Evolutionary conservation across 2,329 filamentous ascomycete species (phyloP).

Genomic region (Leptoxyphium fumago): DNA sequence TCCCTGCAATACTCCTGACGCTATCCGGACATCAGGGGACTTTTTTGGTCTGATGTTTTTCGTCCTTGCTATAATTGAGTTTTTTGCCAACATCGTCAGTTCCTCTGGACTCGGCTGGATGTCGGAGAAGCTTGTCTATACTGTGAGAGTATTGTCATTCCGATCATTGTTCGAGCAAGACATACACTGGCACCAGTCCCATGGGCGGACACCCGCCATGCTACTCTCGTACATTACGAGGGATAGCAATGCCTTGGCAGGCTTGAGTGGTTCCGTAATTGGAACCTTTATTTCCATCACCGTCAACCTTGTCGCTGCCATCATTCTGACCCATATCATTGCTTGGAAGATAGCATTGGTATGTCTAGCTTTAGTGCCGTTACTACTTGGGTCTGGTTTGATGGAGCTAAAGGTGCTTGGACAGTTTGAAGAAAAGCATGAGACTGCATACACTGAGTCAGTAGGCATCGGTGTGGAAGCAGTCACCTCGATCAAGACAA

Average conservation of each 20-base stretch:
- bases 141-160: too few relatives aligned
- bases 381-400: constrained; percentile 62
- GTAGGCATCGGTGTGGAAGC: constrained; percentile 80
- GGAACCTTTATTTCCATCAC: constrained; percentile 65
- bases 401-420: constrained; percentile 69
- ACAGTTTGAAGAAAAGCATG: constrained; percentile 59
- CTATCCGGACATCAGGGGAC: constrained; percentile 24
- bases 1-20: too few relatives aligned
- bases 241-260: constrained; percentile 17
- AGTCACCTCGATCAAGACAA: constrained; percentile 77
- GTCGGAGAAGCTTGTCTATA: too few relatives aligned
- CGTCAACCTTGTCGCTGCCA: constrained; percentile 61
- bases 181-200: constrained; percentile 33
- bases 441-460: constrained; percentile 59
- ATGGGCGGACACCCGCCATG: too few relatives aligned
- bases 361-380: constrained; percentile 59
- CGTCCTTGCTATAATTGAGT: constrained; percentile 35
- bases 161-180: constrained; percentile 22
- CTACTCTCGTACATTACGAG: too few relatives aligned
- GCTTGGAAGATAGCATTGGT: constrained; percentile 77
- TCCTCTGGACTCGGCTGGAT: too few relatives aligned
- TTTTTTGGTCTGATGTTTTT: constrained; percentile 57
- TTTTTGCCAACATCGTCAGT: background rate
- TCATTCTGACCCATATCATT: constrained; percentile 51
- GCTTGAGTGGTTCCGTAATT: constrained; percentile 68